phyloP scores from a whole-genome alignment of 1,284 basidiomycete species.

The Trametes hirsuta region DNA sequence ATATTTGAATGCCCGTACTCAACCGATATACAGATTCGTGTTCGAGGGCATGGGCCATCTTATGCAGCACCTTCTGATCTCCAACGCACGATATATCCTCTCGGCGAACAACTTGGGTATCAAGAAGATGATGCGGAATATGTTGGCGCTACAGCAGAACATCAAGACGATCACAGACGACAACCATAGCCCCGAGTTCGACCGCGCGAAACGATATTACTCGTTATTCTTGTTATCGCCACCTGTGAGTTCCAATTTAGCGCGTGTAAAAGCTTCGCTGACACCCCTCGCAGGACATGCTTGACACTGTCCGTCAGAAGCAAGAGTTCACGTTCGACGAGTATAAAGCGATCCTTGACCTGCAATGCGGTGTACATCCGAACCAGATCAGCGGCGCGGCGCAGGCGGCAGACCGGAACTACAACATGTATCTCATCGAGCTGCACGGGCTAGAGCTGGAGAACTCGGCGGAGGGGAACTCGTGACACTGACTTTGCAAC shows the following conservation, averaged over 20 bases:
- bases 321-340: conserved; percentile 85
- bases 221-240: conserved; percentile 76
- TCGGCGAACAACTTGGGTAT: conserved; percentile 80
- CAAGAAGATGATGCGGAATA: conserved; percentile 89
- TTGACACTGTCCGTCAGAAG: conserved; percentile 66
- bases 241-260: conserved; percentile 51
- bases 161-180: conserved; percentile 78
- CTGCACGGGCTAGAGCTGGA: conserved; percentile 79
- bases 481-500: conserved; percentile 5
- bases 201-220: conserved; percentile 82
- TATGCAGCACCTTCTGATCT: conserved; percentile 84
- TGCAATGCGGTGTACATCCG: conserved; percentile 83
- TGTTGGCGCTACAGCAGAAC: conserved; percentile 91
- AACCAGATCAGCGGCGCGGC: conserved; percentile 49
- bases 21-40: conserved; percentile 61
- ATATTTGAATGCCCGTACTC: not conserved
- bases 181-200: conserved; percentile 69
- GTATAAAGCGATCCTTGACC: conserved; percentile 86
- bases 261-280: not conserved
- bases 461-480: conserved; percentile 38
- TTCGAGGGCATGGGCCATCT: conserved; percentile 88
- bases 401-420: conserved; percentile 66
- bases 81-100: conserved; percentile 73
- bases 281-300: conserved; percentile 58
- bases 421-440: conserved; percentile 82